Conservation (phyloP, 139 green algal genomes). For the Chlorella sorokiniana region DNA sequence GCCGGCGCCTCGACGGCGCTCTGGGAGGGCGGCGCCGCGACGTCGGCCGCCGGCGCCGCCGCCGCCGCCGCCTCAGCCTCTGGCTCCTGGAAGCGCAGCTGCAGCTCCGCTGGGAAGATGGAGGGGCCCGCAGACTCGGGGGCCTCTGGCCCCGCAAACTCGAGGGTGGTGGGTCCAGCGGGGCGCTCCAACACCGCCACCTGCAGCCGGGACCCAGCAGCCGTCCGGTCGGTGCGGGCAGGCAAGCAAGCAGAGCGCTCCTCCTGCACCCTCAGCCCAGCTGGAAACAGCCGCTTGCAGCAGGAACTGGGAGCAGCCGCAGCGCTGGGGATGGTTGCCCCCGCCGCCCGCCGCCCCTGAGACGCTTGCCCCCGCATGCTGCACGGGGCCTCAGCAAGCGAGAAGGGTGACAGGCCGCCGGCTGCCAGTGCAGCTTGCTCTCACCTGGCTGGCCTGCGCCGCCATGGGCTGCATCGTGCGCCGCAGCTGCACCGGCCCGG, state of each 20-base stretch:
- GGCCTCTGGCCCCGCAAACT: conserved; percentile 33
- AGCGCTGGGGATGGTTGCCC: no score
- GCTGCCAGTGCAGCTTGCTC: no score
- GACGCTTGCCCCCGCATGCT: no score
- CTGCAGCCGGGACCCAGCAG: not conserved
- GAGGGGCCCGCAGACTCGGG: conserved; percentile 4
- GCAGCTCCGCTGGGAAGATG: conserved; percentile 31
- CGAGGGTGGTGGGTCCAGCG: not conserved
- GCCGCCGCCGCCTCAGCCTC: not conserved
- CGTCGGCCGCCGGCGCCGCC: not conserved
- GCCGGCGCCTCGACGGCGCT: not conserved
- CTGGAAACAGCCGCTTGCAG: no score
- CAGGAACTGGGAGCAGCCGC: no score
- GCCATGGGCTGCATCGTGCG: not conserved
- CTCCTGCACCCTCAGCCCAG: not conserved
- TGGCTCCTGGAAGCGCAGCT: conserved; percentile 31
- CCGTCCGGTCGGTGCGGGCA: no score
- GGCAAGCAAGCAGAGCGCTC: not conserved
- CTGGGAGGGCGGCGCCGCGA: not conserved
- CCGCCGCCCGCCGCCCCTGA: no score
- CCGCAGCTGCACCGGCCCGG: conserved; percentile 22
- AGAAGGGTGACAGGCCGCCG: not conserved
- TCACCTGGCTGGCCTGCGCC: not conserved
- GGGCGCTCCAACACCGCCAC: conserved; percentile 34
- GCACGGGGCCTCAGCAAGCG: not conserved